phyloP scores from a whole-genome alignment of 306 rosid genomes.

The Abrus precatorius region DNA sequence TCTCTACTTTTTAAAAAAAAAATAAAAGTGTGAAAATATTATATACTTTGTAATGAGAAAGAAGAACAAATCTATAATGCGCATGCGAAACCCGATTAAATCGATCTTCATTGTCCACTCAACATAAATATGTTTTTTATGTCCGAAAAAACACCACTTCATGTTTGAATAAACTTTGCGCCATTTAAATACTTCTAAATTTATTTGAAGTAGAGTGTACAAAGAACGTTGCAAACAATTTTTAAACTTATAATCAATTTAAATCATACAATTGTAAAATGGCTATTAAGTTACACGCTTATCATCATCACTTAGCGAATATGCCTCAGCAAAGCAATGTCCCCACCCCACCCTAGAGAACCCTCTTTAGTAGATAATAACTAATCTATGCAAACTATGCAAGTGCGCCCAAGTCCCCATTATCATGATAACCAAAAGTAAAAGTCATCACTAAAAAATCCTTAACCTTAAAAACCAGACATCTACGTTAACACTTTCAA shows the following conservation, averaged over 20 bases:
- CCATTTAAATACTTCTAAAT: background rate
- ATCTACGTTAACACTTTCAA: background rate
- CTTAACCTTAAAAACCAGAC: constrained; percentile 2
- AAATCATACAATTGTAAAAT: background rate
- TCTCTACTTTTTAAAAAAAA: background rate
- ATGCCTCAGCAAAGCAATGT: constrained; percentile 27
- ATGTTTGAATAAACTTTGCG: background rate
- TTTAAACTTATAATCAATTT: background rate
- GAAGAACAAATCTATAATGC: background rate
- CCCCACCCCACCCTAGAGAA: constrained; percentile 16
- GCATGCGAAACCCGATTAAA: background rate
- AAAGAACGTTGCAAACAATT: background rate
- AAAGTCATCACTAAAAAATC: constrained; percentile 24
- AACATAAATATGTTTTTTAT: background rate
- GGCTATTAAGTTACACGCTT: background rate
- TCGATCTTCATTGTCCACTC: no score
- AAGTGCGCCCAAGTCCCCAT: constrained; percentile 21
- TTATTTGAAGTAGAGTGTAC: background rate
- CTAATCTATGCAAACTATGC: background rate
- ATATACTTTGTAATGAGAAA: background rate
- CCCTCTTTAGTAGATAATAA: constrained; percentile 10
- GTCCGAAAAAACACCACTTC: background rate
- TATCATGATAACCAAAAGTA: constrained; percentile 29
- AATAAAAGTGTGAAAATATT: no score
- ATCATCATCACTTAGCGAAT: background rate